Conservation (phyloP, 257 asterid genomes). For the Thymus mandschuricus region DNA sequence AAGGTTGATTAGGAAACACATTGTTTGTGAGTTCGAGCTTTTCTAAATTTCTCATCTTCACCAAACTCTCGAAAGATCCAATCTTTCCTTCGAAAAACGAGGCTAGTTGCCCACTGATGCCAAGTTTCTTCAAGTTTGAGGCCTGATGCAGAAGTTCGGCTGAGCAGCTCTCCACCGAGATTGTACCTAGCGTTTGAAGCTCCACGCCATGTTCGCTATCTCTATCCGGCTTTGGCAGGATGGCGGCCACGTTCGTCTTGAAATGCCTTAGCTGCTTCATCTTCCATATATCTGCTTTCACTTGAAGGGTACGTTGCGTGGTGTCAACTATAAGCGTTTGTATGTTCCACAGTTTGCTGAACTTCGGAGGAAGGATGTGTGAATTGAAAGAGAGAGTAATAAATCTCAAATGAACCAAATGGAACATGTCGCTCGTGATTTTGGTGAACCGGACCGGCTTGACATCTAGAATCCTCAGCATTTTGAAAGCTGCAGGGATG, state of each 20-base stretch:
- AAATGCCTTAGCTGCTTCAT: conserved; percentile 11
- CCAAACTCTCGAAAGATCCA: neutral
- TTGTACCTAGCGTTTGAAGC: conserved; percentile 13
- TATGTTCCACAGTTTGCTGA: conserved; percentile 15
- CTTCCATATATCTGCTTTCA: conserved; percentile 17
- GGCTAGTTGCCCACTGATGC: conserved; percentile 9
- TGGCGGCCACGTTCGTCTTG: conserved; percentile 11
- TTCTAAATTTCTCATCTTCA: neutral
- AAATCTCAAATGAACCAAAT: conserved; percentile 17
- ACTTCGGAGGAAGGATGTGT: neutral
- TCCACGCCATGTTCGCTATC: neutral
- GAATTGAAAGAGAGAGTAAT: neutral
- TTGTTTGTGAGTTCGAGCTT: neutral
- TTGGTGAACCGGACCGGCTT: conserved; percentile 1
- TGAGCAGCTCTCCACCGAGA: neutral
- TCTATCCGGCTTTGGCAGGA: neutral
- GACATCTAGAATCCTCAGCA: conserved; percentile 16
- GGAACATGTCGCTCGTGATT: neutral
- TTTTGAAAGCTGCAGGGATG: conserved; percentile 11
- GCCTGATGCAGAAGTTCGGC: neutral
- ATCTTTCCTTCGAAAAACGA: neutral
- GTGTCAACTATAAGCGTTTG: conserved; percentile 12
- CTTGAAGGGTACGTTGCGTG: neutral
- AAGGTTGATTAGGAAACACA: neutral
- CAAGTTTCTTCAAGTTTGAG: neutral